Evolutionary conservation across 768 basidiomycete genomes (phyloP).

Genomic region (Auricularia cornea): DNA sequence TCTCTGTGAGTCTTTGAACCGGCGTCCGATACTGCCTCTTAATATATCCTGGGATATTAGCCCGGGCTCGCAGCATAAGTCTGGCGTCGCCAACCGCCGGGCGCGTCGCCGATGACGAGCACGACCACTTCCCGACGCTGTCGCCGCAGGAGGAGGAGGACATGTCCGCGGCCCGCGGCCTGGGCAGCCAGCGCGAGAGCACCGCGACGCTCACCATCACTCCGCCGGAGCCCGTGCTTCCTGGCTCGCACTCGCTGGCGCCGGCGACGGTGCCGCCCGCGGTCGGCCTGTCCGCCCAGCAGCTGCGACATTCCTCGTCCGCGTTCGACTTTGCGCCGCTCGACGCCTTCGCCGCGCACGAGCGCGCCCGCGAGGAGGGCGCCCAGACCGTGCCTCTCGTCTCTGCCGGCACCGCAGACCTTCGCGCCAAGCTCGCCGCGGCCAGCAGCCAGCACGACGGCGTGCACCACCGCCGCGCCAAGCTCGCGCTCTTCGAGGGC

Average conservation of each 20-base stretch:
- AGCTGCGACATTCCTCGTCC: slow-evolving; percentile 9
- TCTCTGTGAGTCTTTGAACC: slow-evolving; percentile 34
- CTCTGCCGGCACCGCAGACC: slow-evolving; percentile 61
- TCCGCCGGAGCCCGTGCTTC: slow-evolving; percentile 22
- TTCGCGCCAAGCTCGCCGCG: slow-evolving; percentile 47
- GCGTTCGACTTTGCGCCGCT: slow-evolving; percentile 16
- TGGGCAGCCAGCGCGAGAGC: slow-evolving; percentile 1
- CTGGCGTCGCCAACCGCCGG: slow-evolving; percentile 27
- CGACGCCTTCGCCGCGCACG: slow-evolving; percentile 14
- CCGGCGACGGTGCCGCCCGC: neutral
- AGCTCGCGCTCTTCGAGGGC: slow-evolving; percentile 85
- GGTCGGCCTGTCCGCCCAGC: slow-evolving; percentile 17
- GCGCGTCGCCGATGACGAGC: slow-evolving; percentile 17
- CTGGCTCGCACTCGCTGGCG: neutral
- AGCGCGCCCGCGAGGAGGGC: slow-evolving; percentile 19
- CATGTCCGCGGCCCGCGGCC: slow-evolving; percentile 9
- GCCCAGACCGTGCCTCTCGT: slow-evolving; percentile 19
- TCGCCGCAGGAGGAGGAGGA: slow-evolving; percentile 41
- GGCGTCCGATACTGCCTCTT: slow-evolving; percentile 60
- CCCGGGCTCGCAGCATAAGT: slow-evolving; percentile 5
- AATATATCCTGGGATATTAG: slow-evolving; percentile 56
- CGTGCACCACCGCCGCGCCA: slow-evolving; percentile 54
- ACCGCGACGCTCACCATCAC: slow-evolving; percentile 25
- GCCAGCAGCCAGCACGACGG: slow-evolving; percentile 94
- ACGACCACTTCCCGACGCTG: slow-evolving; percentile 30